A percentile compares a stretch with the other conserved stretches of the same genome.
phyloP scores from a whole-genome alignment of 805 yeast species.

The Wickerhamiella kazuoi region DNA sequence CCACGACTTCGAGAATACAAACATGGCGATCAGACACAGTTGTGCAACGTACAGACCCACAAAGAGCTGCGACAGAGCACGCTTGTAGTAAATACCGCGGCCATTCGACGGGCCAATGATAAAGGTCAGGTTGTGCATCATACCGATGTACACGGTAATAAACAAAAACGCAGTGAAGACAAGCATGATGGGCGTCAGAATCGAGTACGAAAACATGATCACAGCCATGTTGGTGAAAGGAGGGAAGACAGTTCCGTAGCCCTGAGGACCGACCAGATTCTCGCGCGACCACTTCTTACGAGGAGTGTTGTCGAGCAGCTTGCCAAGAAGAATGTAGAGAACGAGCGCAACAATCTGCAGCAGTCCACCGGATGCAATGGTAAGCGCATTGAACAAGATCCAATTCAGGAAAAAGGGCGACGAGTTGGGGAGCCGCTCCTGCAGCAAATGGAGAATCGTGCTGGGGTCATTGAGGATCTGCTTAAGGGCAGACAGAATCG shows the following conservation, averaged over 20 bases:
- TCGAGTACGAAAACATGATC: constrained; percentile 55
- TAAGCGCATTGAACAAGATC: constrained; percentile 64
- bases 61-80: constrained; percentile 75
- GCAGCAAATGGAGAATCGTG: constrained; percentile 40
- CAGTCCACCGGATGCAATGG: constrained; percentile 57
- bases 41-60: constrained; percentile 81
- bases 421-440: constrained; percentile 68
- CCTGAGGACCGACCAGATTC: constrained; percentile 43
- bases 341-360: constrained; percentile 60
- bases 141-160: constrained; percentile 55
- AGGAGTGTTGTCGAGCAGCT: constrained; percentile 68
- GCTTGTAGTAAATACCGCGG: constrained; percentile 71
- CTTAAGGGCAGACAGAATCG: constrained; percentile 62
- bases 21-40: constrained; percentile 68
- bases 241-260: constrained; percentile 76
- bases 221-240: constrained; percentile 55
- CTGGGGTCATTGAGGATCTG: constrained; percentile 54
- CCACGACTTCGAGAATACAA: constrained; percentile 86
- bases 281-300: constrained; percentile 77
- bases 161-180: constrained; percentile 59
- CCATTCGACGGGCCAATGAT: constrained; percentile 54
- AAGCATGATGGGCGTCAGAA: constrained; percentile 73
- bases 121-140: constrained; percentile 59
- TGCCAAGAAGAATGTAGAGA: constrained; percentile 52
- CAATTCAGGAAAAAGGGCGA: constrained; percentile 79